Evolutionary conservation across 2,329 filamentous ascomycete species (phyloP).

Genomic region (Penicillium rolfsii): DNA sequence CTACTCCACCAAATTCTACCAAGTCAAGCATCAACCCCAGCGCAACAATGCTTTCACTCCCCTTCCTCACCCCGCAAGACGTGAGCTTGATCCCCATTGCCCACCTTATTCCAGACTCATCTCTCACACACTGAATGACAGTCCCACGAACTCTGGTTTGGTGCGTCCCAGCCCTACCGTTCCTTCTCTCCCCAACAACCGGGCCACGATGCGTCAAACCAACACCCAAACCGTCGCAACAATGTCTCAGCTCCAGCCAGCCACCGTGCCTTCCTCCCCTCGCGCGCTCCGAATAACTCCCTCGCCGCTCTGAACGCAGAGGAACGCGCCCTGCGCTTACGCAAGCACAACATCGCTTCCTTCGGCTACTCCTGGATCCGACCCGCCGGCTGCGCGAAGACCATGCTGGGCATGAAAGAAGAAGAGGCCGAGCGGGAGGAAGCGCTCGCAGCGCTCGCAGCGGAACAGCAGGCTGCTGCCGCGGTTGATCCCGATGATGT

Average conservation of each 20-base stretch:
- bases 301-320: conserved; percentile 74
- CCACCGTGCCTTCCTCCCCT: conserved; percentile 44
- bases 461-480: conserved; percentile 70
- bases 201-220: conserved; percentile 33
- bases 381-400: conserved; percentile 85
- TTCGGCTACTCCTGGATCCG: conserved; percentile 91
- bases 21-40: background rate
- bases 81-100: conserved; percentile 51
- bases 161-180: conserved; percentile 59
- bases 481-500: conserved; percentile 44
- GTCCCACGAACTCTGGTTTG: conserved; percentile 76
- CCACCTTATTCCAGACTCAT: background rate
- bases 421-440: conserved; percentile 88
- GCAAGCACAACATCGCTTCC: conserved; percentile 79
- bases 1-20: too few relatives aligned
- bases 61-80: conserved; percentile 70
- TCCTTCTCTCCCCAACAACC: conserved; percentile 37
- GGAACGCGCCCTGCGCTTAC: conserved; percentile 74
- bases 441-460: conserved; percentile 72
- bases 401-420: conserved; percentile 84
- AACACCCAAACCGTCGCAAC: conserved; percentile 33
- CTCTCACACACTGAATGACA: conserved; percentile 37
- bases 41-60: conserved; percentile 61
- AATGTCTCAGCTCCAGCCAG: conserved; percentile 27
- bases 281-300: conserved; percentile 59